These are phyloP conservation scores for Aspergillus fumigatiaffinis DNA, from an alignment of 2,329 filamentous ascomycete species.

Conservation along the genomic window DNA sequence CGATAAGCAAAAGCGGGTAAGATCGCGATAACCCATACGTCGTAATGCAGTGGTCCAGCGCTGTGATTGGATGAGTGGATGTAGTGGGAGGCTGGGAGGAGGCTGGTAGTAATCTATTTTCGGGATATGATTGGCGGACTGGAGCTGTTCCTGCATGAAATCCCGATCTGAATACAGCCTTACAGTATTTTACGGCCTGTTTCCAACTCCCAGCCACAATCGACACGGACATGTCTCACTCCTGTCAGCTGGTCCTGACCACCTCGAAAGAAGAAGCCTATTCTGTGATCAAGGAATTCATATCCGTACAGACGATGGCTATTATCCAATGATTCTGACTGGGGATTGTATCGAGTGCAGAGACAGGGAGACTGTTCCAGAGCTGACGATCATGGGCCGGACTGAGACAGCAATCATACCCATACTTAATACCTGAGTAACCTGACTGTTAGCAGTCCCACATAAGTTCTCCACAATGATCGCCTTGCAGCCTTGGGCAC, in stretches of 20 bases:
- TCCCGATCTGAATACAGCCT: neutral
- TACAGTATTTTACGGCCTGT: neutral
- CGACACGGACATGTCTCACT: neutral
- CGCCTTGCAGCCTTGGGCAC: neutral
- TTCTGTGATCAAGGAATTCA: no score
- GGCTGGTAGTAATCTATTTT: slow-evolving; percentile 8
- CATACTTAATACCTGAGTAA: neutral
- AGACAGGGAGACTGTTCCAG: neutral
- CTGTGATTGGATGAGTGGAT: slow-evolving; percentile 1
- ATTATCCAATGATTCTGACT: no score
- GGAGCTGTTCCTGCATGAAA: slow-evolving; percentile 1
- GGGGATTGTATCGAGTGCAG: neutral
- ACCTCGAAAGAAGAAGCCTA: neutral
- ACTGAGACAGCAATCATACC: neutral
- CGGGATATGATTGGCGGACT: neutral
- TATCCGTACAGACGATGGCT: no score
- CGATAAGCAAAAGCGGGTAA: neutral
- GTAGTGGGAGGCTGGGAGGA: slow-evolving; percentile 9
- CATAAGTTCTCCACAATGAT: neutral
- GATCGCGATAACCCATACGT: neutral
- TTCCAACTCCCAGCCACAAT: neutral
- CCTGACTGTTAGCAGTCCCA: neutral
- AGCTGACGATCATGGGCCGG: neutral
- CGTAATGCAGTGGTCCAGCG: neutral
- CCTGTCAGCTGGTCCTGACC: neutral